Evolutionary conservation across 768 basidiomycete genomes (phyloP).

Genomic region (Leucocoprinus birnbaumii): DNA sequence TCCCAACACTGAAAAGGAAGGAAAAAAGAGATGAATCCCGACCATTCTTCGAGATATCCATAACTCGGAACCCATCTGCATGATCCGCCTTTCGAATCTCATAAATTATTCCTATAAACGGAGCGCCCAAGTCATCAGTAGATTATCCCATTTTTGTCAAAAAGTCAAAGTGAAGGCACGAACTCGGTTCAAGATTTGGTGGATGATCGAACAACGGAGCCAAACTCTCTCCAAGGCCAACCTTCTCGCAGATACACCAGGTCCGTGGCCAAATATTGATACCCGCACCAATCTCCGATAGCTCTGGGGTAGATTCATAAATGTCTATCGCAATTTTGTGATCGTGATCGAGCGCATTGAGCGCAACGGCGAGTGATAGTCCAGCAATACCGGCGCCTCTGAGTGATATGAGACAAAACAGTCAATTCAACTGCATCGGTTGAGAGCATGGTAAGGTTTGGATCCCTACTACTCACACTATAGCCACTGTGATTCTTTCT

Average conservation of each 20-base stretch:
- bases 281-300: constrained; percentile 43
- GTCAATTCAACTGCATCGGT: no score
- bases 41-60: constrained; percentile 24
- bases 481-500: no score
- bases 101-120: background rate
- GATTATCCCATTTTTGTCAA: no score
- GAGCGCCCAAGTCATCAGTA: no score
- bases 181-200: constrained; percentile 15
- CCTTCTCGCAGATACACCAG: constrained; percentile 13
- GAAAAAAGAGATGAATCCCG: no score
- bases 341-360: constrained; percentile 22
- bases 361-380: constrained; percentile 31
- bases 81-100: constrained; percentile 30
- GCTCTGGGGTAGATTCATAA: constrained; percentile 36
- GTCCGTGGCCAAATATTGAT: constrained; percentile 32
- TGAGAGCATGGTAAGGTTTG: no score
- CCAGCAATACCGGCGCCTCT: constrained; percentile 43
- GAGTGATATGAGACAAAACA: background rate
- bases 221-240: constrained; percentile 14
- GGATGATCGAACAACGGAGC: constrained; percentile 12
- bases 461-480: no score
- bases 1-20: no score
- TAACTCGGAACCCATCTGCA: constrained; percentile 24
- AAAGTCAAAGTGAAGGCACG: background rate
- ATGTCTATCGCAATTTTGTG: constrained; percentile 30